Evolutionary conservation across 1,139 yeast species (phyloP).

Genomic region (Pichia sp.): DNA sequence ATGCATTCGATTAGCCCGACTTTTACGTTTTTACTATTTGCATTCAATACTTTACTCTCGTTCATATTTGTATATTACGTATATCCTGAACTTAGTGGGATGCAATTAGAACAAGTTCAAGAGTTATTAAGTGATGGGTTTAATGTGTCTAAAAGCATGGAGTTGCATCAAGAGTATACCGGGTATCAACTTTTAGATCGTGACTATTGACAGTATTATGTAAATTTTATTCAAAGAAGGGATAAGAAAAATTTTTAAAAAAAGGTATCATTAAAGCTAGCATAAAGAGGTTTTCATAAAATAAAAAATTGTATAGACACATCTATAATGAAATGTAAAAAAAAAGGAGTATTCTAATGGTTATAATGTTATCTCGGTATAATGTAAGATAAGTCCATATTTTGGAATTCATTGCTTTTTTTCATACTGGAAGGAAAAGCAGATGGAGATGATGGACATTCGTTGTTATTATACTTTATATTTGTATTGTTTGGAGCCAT

Average conservation of each 20-base stretch:
- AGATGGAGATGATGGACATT: constrained; percentile 1
- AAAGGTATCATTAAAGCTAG: not conserved
- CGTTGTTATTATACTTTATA: not conserved
- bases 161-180: constrained; percentile 28
- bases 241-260: too few relatives aligned
- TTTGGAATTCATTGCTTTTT: constrained; percentile 4
- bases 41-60: constrained; percentile 42
- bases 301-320: not conserved
- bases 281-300: not conserved
- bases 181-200: not conserved
- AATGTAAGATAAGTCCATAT: constrained; percentile 13
- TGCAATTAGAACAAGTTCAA: constrained; percentile 54
- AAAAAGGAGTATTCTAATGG: not conserved
- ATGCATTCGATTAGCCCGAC: constrained; percentile 49
- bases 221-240: not conserved
- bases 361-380: constrained; percentile 8
- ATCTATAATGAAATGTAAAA: too few relatives aligned
- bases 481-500: not conserved
- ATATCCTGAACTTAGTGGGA: constrained; percentile 52
- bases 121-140: constrained; percentile 43
- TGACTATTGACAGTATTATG: not conserved
- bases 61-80: constrained; percentile 43
- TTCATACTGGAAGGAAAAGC: constrained; percentile 1
- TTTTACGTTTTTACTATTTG: constrained; percentile 50
- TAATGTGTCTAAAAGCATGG: constrained; percentile 41